A percentile compares a stretch with the other conserved stretches of the same genome.
Conservation (phyloP, 345 rosid genomes). For the Populus nigra region DNA sequence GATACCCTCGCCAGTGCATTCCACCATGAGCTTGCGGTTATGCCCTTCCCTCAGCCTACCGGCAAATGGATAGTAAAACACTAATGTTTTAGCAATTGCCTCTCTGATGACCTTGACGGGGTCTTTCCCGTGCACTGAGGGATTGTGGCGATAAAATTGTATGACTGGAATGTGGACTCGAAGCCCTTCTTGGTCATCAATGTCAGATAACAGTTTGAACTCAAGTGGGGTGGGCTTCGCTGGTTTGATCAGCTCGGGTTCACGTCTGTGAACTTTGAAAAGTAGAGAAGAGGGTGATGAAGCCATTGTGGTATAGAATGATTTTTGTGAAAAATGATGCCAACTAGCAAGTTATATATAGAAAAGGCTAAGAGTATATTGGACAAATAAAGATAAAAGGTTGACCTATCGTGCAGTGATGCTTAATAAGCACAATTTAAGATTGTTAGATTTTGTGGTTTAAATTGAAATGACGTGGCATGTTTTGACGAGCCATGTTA, state of each 20-base stretch:
- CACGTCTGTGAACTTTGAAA: conserved; percentile 15
- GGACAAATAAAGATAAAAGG: no score
- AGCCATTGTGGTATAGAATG: neutral
- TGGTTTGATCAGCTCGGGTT: conserved; percentile 21
- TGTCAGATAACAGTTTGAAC: conserved; percentile 17
- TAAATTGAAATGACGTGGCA: no score
- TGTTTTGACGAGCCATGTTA: no score
- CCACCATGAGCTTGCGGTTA: no score
- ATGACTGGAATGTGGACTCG: conserved; percentile 19
- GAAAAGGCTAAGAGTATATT: no score
- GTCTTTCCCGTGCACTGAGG: conserved; percentile 18
- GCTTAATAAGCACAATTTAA: no score
- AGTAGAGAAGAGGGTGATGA: neutral
- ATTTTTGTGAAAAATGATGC: neutral
- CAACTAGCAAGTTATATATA: no score
- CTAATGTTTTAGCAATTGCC: conserved; percentile 18
- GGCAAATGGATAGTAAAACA: neutral
- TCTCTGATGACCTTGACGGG: conserved; percentile 13
- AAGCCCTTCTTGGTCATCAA: conserved; percentile 27
- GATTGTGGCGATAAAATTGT: conserved; percentile 4
- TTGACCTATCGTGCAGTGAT: no score
- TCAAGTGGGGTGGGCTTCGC: conserved; percentile 20
- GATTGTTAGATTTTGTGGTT: no score
- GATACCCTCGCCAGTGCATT: neutral
- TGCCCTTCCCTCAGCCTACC: no score